Evolutionary conservation across 106 monocot genomes (phyloP).

Genomic region (Dioscorea alata): DNA sequence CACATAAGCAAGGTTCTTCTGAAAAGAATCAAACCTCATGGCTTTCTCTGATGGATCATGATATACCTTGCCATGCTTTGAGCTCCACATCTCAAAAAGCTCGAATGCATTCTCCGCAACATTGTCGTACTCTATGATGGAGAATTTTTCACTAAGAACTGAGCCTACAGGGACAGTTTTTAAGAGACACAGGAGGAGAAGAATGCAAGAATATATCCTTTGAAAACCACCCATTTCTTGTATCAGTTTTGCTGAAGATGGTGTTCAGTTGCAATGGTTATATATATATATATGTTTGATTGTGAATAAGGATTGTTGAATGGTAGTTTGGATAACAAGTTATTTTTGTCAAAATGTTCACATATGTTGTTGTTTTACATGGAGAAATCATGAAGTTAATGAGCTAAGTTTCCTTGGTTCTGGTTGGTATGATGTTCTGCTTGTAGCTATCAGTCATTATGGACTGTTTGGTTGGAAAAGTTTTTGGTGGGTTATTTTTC

Average conservation of each 20-base stretch:
- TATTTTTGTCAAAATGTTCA: too few relatives aligned
- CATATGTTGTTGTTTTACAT: too few relatives aligned
- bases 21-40: slow-evolving; percentile 24
- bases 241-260: background rate
- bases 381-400: too few relatives aligned
- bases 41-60: slow-evolving; percentile 19
- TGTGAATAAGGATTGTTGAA: too few relatives aligned
- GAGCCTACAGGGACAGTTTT: background rate
- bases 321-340: too few relatives aligned
- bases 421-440: too few relatives aligned
- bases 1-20: slow-evolving; percentile 21
- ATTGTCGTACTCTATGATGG: slow-evolving; percentile 1
- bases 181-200: background rate
- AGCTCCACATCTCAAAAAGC: slow-evolving; percentile 20
- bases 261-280: background rate
- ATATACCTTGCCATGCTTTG: slow-evolving; percentile 21
- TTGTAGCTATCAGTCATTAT: too few relatives aligned
- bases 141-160: slow-evolving; percentile 1
- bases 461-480: too few relatives aligned
- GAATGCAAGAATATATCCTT: background rate
- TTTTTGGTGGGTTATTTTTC: too few relatives aligned
- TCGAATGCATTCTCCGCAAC: background rate
- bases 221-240: background rate
- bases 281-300: background rate
- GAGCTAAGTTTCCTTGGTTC: too few relatives aligned